Percentiles rank a stretch among this genome's conserved stretches.
These are phyloP conservation scores for Chytriomyces sp. DNA, from an alignment of 192 early-diverging fungal genomes.

Conservation along the genomic window DNA sequence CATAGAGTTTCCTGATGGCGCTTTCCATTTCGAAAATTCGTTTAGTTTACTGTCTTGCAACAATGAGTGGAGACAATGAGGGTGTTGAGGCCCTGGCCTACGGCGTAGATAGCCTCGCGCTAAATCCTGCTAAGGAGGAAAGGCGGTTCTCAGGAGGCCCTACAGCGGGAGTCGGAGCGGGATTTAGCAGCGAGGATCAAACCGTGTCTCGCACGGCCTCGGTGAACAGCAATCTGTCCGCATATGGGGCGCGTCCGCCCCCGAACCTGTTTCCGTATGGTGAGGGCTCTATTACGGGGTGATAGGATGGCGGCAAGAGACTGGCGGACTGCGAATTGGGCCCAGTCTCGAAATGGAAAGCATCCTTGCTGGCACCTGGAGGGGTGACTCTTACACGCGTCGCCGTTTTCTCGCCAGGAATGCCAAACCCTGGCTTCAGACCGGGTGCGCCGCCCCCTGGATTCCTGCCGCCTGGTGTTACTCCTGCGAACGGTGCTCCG, in stretches of 20 bases:
- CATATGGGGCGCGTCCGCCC: not conserved
- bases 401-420: not conserved
- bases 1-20: not conserved
- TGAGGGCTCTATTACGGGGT: too few species aligned
- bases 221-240: not conserved
- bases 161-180: too few species aligned
- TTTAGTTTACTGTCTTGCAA: not conserved
- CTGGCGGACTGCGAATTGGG: not conserved
- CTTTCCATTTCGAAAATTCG: not conserved
- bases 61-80: not conserved
- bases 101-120: not conserved
- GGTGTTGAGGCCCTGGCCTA: not conserved
- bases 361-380: not conserved
- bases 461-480: not conserved
- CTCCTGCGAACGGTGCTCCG: not conserved
- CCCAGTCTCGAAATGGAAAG: not conserved
- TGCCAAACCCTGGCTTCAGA: conserved; percentile 21
- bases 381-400: not conserved
- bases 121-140: not conserved
- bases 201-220: not conserved
- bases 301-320: too few species aligned
- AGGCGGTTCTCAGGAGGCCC: not conserved
- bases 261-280: not conserved
- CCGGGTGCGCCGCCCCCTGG: conserved; percentile 17
- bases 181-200: too few species aligned